A percentile compares a stretch with the other conserved stretches of the same genome.
These are phyloP conservation scores for Saccharomycopsis oosterbeekiorum DNA, from an alignment of 805 yeast species.

Conservation along the genomic window DNA sequence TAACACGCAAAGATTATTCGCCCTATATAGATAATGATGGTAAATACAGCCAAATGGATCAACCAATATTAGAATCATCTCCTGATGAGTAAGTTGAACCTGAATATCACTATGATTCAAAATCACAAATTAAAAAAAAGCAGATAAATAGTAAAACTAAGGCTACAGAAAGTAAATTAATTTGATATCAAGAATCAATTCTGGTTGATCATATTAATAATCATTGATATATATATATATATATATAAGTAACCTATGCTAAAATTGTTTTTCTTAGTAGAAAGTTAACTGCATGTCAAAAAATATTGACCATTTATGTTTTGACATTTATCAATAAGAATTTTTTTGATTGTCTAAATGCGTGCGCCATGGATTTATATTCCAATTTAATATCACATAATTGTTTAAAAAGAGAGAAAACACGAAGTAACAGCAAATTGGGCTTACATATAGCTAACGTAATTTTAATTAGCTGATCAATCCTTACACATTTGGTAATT, in stretches of 20 bases:
- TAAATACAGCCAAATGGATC: background rate
- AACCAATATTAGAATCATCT: background rate
- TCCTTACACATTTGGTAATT: too few species aligned
- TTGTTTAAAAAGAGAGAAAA: too few species aligned
- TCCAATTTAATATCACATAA: too few species aligned
- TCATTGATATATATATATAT: background rate
- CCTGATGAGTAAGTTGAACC: background rate
- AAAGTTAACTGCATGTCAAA: background rate
- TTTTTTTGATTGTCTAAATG: background rate
- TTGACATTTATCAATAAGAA: too few species aligned
- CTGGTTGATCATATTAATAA: background rate
- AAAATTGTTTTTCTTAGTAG: background rate
- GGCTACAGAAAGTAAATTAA: background rate
- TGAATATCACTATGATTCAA: background rate
- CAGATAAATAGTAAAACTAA: background rate
- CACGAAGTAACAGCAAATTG: too few species aligned
- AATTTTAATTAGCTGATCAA: too few species aligned
- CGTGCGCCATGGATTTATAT: background rate
- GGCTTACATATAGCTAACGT: too few species aligned
- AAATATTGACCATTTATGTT: too few species aligned
- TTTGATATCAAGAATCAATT: background rate
- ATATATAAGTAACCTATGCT: background rate
- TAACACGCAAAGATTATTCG: background rate
- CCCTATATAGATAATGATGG: background rate
- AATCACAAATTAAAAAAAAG: background rate